A percentile compares a stretch with the other conserved stretches of the same genome.
These are phyloP conservation scores for Brassica nigra DNA, from an alignment of 345 rosid genomes.

Conservation along the genomic window DNA sequence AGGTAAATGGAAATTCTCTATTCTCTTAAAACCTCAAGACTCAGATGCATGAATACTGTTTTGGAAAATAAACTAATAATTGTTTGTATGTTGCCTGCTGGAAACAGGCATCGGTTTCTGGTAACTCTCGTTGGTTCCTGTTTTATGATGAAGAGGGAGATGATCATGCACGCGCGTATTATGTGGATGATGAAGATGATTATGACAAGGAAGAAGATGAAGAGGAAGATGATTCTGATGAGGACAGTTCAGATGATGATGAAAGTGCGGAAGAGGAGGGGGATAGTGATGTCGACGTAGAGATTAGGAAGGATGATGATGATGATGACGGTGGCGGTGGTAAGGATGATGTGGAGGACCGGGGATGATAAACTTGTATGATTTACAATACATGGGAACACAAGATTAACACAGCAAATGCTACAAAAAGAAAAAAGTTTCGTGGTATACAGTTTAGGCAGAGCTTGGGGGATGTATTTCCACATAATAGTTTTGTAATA, in stretches of 20 bases:
- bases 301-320: constrained; percentile 16
- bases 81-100: constrained; percentile 29
- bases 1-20: constrained; percentile 47
- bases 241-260: constrained; percentile 31
- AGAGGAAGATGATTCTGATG: constrained; percentile 21
- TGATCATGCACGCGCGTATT: neutral
- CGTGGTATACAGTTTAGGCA: neutral
- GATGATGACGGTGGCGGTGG: constrained; percentile 10
- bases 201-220: constrained; percentile 11
- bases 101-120: constrained; percentile 20
- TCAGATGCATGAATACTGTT: neutral
- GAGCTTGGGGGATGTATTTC: neutral
- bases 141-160: constrained; percentile 37
- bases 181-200: constrained; percentile 3
- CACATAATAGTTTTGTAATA: neutral
- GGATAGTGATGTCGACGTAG: constrained; percentile 20
- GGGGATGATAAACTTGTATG: constrained; percentile 1
- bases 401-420: neutral
- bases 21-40: neutral
- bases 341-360: constrained; percentile 5
- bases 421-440: neutral
- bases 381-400: neutral
- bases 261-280: constrained; percentile 27
- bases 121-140: constrained; percentile 1
- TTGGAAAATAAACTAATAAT: neutral